These are phyloP conservation scores for Coix lacrymajobi DNA, from an alignment of 176 grass and related monocot genomes.

Conservation along the genomic window DNA sequence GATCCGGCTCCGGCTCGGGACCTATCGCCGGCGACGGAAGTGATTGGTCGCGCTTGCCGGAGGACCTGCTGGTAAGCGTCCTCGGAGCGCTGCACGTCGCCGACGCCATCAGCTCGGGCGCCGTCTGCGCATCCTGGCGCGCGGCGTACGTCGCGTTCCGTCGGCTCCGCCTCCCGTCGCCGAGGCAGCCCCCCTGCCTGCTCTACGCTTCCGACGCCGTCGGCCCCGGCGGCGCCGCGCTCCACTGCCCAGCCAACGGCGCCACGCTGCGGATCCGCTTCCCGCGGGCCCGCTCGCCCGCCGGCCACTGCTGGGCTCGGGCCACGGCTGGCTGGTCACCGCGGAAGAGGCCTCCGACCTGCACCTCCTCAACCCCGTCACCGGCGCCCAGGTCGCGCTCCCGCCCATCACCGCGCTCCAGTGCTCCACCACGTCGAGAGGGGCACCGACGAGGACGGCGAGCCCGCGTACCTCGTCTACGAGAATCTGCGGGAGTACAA, in stretches of 20 bases:
- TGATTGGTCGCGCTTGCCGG: constrained; percentile 1
- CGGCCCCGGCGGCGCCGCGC: not conserved
- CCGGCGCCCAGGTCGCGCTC: not conserved
- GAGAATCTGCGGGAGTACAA: not conserved
- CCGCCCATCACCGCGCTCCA: not conserved
- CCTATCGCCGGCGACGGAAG: not conserved
- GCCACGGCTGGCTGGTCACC: constrained; percentile 23
- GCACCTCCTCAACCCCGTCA: constrained; percentile 33
- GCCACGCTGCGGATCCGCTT: not conserved
- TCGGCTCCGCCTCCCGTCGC: not conserved
- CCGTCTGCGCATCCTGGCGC: not conserved
- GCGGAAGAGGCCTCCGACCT: not conserved
- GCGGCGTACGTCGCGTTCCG: constrained; percentile 7
- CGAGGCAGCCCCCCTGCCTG: not conserved
- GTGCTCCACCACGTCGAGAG: not conserved
- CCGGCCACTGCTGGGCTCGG: not conserved
- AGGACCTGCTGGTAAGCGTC: not conserved
- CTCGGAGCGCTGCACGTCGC: not conserved
- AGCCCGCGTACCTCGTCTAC: not conserved
- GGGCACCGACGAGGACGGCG: not conserved
- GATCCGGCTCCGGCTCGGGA: not conserved
- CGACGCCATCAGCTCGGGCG: not conserved
- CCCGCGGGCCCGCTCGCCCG: not conserved
- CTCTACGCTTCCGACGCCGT: not conserved
- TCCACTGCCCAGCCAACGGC: constrained; percentile 3